Evolutionary conservation across 345 rosid species (phyloP), one percentile per base, ranked within the genome.

Genomic region (Populus tremula): DNA sequence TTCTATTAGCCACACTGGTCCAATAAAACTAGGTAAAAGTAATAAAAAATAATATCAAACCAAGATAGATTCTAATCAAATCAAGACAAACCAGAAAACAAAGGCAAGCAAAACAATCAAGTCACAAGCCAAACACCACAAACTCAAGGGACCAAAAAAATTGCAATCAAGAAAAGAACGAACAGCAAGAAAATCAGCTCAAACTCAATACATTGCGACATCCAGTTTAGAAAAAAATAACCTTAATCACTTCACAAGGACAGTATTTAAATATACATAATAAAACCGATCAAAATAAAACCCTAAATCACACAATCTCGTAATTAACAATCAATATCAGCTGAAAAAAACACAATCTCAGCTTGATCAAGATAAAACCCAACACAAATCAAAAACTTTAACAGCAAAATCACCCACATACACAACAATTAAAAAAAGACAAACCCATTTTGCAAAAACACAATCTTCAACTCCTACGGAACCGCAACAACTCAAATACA

Each of bases 1-100:
- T 53, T 69, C 61, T 54, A 81, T 81, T 53, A 86, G 79, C 64
- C 56, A 64, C 81, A 64, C 21, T 27, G 62, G 35, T 13, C 7
- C 31, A 36, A 17, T 65, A 39, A 21, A 49, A 25, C 14, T 10
- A n/a, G n/a, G n/a, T n/a, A n/a, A n/a, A 5, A 5, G 50, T 2
- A 76, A 21, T 5, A 73, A 6, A 79, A 50, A 66, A 69, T 33
- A 45, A 31, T 5, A 45, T 11, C 5, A 70, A 59, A 5, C 14
- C 45, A 25, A 63, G 35, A 62, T 8, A 54, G 33, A 62, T 29
- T 43, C 25, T 6, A 14, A 11, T 69, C 35, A 2, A 69, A 49
- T 17, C 76, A 63, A 17, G 2, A n/a, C 61, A 70, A 2, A 16
- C 43, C 27, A 10, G 27, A 39, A 59, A 69, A 0, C 39, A 49